phyloP scores from a whole-genome alignment of 108 stramenopile species.

The Schizochytrium sp. region DNA sequence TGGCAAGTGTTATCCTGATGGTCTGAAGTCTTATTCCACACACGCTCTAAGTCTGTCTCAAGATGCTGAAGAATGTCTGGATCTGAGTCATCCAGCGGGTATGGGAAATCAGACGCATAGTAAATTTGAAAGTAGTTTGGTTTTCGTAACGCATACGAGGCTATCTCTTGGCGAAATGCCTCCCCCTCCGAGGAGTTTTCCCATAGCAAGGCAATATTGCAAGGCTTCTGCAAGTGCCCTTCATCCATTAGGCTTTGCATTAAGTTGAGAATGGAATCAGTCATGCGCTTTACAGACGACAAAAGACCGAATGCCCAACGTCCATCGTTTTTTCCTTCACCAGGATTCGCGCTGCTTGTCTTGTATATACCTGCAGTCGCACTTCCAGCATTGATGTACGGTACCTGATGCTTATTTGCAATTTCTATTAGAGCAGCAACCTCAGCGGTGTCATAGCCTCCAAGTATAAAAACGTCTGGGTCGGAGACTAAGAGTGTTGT shows the following conservation, averaged over 20 bases:
- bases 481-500: neutral
- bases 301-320: slow-evolving; percentile 41
- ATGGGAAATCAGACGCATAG: slow-evolving; percentile 42
- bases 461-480: slow-evolving; percentile 22
- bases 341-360: neutral
- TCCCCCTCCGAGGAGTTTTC: slow-evolving; percentile 7
- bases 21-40: neutral
- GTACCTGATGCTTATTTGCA: slow-evolving; percentile 22
- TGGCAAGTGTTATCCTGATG: neutral
- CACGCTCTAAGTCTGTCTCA: neutral
- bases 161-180: neutral
- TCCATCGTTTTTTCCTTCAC: neutral
- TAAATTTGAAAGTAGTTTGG: slow-evolving; percentile 21
- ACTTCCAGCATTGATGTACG: slow-evolving; percentile 26
- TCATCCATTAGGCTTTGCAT: slow-evolving; percentile 44
- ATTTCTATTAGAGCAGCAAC: slow-evolving; percentile 19
- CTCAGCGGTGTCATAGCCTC: slow-evolving; percentile 1
- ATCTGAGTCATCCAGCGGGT: neutral
- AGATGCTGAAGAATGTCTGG: neutral
- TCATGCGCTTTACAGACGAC: neutral
- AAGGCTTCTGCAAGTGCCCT: slow-evolving; percentile 14
- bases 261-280: neutral
- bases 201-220: slow-evolving; percentile 27
- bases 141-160: neutral
- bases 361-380: slow-evolving; percentile 19